Conservation (phyloP, 2,329 filamentous ascomycete genomes). For the Cytospora paraplurivora region DNA sequence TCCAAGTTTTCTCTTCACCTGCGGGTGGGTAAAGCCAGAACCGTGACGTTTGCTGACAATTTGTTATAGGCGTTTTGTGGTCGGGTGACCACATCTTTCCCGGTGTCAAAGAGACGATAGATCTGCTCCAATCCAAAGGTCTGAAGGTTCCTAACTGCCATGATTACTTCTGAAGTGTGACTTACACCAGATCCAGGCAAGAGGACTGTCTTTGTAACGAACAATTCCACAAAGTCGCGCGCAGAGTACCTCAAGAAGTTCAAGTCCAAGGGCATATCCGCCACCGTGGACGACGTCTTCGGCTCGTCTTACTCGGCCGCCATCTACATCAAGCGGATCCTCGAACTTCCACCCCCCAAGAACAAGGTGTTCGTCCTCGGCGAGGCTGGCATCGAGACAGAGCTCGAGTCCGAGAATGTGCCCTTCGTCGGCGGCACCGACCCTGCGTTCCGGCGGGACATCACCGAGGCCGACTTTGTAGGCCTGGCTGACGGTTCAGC, state of each 20-base stretch:
- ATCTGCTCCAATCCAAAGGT: constrained; percentile 82
- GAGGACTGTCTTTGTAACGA: constrained; percentile 92
- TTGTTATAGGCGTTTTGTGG: constrained; percentile 80
- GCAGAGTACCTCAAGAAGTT: constrained; percentile 93
- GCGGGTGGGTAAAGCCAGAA: background rate
- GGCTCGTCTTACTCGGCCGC: constrained; percentile 93
- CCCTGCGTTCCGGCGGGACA: constrained; percentile 72
- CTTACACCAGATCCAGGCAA: constrained; percentile 64
- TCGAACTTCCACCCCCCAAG: constrained; percentile 74
- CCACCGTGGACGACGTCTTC: constrained; percentile 86
- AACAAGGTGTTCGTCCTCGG: constrained; percentile 95
- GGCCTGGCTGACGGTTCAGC: constrained; percentile 73
- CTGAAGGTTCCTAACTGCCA: constrained; percentile 30
- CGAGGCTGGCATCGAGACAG: constrained; percentile 87
- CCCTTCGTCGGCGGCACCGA: constrained; percentile 87
- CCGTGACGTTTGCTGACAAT: constrained; percentile 26
- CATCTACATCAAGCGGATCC: constrained; percentile 92
- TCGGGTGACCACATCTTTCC: constrained; percentile 90
- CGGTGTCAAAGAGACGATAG: constrained; percentile 80
- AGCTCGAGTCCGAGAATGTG: constrained; percentile 78
- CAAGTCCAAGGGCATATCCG: constrained; percentile 75
- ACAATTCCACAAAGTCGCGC: constrained; percentile 97
- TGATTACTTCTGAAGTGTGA: background rate
- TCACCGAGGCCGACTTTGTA: constrained; percentile 78
- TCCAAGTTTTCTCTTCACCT: constrained; percentile 8